Percentiles rank a stretch among this genome's conserved stretches.
These are phyloP conservation scores for Schizochytrium sp. DNA, from an alignment of 108 stramenopile species.

Conservation along the genomic window DNA sequence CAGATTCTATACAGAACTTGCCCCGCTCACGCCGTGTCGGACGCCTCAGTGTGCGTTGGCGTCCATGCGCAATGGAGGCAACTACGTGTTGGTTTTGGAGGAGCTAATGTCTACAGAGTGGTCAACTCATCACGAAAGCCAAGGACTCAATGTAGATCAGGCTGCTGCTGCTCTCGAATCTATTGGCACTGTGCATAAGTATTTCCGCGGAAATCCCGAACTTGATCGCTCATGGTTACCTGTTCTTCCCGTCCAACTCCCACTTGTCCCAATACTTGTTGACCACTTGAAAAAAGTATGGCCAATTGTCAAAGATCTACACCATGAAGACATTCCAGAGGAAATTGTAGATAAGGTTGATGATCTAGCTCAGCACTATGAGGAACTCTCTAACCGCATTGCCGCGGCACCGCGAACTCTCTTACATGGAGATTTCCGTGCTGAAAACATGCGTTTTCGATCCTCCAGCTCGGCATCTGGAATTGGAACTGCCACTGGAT, in stretches of 20 bases:
- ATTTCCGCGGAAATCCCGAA: neutral
- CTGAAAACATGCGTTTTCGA: conserved; percentile 25
- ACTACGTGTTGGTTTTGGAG: neutral
- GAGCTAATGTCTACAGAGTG: conserved; percentile 2
- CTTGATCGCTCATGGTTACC: neutral
- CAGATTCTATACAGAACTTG: conserved; percentile 26
- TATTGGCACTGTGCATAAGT: neutral
- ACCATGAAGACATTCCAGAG: conserved; percentile 8
- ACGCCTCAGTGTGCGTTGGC: neutral
- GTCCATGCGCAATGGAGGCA: neutral
- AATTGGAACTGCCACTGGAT: too few relatives aligned
- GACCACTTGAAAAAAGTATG: neutral
- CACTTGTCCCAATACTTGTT: neutral
- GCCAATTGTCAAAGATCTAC: neutral
- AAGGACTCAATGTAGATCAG: neutral
- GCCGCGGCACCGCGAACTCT: conserved; percentile 39
- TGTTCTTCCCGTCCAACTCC: conserved; percentile 14
- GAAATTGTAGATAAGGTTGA: neutral
- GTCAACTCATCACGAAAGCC: neutral
- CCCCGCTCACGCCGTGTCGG: neutral
- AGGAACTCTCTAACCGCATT: conserved; percentile 5
- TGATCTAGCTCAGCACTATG: neutral
- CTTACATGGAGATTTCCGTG: conserved; percentile 26
- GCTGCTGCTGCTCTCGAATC: neutral
- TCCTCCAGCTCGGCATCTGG: too few relatives aligned